Conservation (phyloP, 352 stramenopile species). For the Pythium phragmitis region DNA sequence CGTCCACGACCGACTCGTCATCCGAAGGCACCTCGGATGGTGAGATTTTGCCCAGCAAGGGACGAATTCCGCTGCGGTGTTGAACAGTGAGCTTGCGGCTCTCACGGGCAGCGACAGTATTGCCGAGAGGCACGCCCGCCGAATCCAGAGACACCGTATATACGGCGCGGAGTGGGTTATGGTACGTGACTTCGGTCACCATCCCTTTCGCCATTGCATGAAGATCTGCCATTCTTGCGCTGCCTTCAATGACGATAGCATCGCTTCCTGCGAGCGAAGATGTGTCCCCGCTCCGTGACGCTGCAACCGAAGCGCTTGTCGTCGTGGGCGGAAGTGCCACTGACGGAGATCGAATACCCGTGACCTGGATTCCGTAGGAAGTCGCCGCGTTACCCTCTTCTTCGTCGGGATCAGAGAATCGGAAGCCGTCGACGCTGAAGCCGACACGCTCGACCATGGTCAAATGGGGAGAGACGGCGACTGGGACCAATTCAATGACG, state of each 20-base stretch:
- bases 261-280: not conserved
- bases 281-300: not conserved
- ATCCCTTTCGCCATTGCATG: conserved; percentile 19
- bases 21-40: conserved; percentile 16
- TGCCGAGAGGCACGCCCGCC: not conserved
- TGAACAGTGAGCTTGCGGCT: not conserved
- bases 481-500: conserved; percentile 8
- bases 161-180: conserved; percentile 18
- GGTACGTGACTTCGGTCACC: conserved; percentile 7
- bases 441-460: conserved; percentile 13
- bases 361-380: conserved; percentile 17
- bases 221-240: conserved; percentile 15
- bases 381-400: conserved; percentile 21
- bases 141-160: conserved; percentile 21
- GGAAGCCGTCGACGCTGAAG: conserved; percentile 18
- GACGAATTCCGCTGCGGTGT: conserved; percentile 9
- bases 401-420: conserved; percentile 27
- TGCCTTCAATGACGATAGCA: conserved; percentile 22
- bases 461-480: conserved; percentile 24
- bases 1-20: conserved; percentile 7
- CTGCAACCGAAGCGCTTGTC: conserved; percentile 15
- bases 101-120: not conserved
- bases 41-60: conserved; percentile 9
- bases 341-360: conserved; percentile 18
- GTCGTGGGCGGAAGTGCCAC: conserved; percentile 19